These are phyloP conservation scores for Flaveria ramosissima DNA, from an alignment of 129 eudicot species.

Conservation along the genomic window DNA sequence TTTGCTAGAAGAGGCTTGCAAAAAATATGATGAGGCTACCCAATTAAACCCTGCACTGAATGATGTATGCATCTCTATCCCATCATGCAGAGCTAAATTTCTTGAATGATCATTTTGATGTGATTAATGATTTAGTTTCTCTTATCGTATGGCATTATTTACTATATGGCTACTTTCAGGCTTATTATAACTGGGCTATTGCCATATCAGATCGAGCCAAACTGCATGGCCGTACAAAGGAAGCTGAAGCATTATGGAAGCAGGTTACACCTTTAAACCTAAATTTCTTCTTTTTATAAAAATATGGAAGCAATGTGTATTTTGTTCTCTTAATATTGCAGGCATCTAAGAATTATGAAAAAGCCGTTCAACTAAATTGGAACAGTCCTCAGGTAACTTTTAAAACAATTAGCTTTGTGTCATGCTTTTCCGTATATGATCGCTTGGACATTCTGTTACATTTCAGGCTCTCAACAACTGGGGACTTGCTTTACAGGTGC, in stretches of 20 bases:
- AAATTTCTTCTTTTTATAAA: not conserved
- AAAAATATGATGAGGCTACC: slow-evolving; percentile 88
- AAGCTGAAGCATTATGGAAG: slow-evolving; percentile 95
- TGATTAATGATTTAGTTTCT: not conserved
- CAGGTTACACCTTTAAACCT: slow-evolving; percentile 44
- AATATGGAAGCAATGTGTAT: not conserved
- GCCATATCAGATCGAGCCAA: slow-evolving; percentile 96
- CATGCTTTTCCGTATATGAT: not conserved
- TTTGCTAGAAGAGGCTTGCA: slow-evolving; percentile 95
- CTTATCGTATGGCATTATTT: not conserved
- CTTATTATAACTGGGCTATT: slow-evolving; percentile 94
- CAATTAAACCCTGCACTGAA: slow-evolving; percentile 83
- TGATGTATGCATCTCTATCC: slow-evolving; percentile 47
- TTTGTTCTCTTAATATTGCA: slow-evolving; percentile 32
- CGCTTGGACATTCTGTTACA: slow-evolving; percentile 3
- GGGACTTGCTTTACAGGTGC: slow-evolving; percentile 89
- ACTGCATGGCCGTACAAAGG: slow-evolving; percentile 93
- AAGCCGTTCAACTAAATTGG: slow-evolving; percentile 83
- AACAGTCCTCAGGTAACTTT: slow-evolving; percentile 86
- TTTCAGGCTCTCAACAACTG: slow-evolving; percentile 84
- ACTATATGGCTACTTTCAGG: slow-evolving; percentile 77
- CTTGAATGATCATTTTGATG: slow-evolving; percentile 1
- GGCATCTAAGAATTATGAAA: slow-evolving; percentile 84
- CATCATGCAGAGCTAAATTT: not conserved
- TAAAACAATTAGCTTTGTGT: not conserved